Evolutionary conservation across 1,139 yeast genomes (phyloP), one percentile per base, ranked within the genome.

Genomic region (Candida sp.): DNA sequence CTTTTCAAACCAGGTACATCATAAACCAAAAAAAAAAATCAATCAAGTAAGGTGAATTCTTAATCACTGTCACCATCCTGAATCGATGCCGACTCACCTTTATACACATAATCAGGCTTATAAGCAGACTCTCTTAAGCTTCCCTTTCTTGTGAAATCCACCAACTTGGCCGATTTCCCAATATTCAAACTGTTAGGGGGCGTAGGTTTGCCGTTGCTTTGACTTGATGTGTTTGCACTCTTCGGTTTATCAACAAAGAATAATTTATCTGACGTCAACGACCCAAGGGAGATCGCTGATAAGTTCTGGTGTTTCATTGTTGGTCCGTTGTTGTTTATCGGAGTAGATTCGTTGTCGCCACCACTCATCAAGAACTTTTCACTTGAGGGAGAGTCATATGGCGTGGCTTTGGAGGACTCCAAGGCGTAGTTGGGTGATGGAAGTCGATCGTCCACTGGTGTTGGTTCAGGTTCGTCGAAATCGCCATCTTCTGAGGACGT

Each of bases 111-210:
- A 49, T 66, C 64, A 30, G 72, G 71, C 47, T 67, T 67, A 50
- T 68, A 65, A 4, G 78, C 70, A 26, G 78, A 70, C 53, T 77
- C 78, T 55, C 76, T 67, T 58, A 72, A 67, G 60, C 81, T 73
- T 31, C 79, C 80, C 56, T 75, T 75, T 59, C 83, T 67, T 7
- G 84, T 79, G 57, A 82, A 81, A 50, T 81, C 81, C 46, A 82
- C 84, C 54, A 82, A 66, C 59, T 81, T 79, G 9, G 84, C 84
- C 45, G 44, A 33, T 68, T 67, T 17, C 50, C 46, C 45, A 40
- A 42, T 46, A 27, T 34, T 48, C 26, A 43, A 12, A 12, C 22
- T 34, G 32, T 35, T 41, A 11, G 45, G 39, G 47, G 48, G 26
- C 50, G 44, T 6, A 58, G 50, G 47, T 55, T 45, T 25, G 25